Percentiles rank a stretch among this genome's conserved stretches.
phyloP scores from a whole-genome alignment of 805 yeast species.

The Lachancea sp. region DNA sequence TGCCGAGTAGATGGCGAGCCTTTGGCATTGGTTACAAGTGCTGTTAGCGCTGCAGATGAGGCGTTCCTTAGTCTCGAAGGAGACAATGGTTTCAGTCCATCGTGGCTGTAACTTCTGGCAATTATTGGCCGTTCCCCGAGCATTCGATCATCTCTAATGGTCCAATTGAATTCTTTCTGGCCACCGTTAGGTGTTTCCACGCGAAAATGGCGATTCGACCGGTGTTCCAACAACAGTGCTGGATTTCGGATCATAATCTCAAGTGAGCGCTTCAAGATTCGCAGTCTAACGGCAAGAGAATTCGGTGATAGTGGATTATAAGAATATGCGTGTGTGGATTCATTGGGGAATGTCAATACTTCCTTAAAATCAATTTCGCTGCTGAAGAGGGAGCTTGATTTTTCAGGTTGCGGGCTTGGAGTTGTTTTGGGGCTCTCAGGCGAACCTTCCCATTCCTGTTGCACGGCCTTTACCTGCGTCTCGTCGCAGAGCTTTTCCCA shows the following conservation, averaged over 20 bases:
- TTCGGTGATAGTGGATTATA: conserved; percentile 79
- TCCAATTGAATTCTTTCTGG: conserved; percentile 6
- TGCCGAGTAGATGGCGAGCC: not conserved
- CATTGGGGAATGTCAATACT: conserved; percentile 61
- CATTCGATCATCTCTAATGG: not conserved
- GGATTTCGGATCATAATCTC: conserved; percentile 69
- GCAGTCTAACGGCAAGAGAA: conserved; percentile 66
- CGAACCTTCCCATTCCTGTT: not conserved
- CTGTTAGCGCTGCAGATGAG: conserved; percentile 37
- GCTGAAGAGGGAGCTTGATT: conserved; percentile 4
- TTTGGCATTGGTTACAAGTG: conserved; percentile 23
- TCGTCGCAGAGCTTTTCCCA: not conserved
- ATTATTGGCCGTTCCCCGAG: not conserved
- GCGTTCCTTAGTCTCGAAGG: conserved; percentile 29
- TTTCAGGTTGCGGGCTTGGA: not conserved
- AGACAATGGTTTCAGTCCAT: conserved; percentile 20
- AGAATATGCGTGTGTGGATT: conserved; percentile 78
- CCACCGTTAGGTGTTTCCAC: conserved; percentile 8
- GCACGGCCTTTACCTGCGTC: not conserved
- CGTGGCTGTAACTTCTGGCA: conserved; percentile 6
- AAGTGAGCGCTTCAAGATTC: conserved; percentile 67
- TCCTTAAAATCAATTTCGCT: conserved; percentile 35
- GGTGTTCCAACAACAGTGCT: conserved; percentile 21
- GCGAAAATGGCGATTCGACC: conserved; percentile 1
- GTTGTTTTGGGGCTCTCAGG: not conserved